Conservation (phyloP, 345 rosid species). For the Mercurialis annua region DNA sequence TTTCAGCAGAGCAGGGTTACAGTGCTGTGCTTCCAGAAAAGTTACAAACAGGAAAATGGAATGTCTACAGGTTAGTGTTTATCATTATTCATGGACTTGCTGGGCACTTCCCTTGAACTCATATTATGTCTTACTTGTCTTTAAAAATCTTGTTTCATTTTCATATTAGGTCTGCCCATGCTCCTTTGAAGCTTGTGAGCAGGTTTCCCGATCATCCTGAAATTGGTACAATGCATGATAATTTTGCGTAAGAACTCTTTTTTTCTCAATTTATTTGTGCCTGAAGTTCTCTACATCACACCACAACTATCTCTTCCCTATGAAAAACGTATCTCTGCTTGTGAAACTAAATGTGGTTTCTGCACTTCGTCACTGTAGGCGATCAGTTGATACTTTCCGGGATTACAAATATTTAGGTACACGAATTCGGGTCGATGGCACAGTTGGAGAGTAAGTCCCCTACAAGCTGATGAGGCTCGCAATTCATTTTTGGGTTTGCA, state of each 20-base stretch:
- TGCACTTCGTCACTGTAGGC: conserved; percentile 42
- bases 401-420: conserved; percentile 90
- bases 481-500: conserved; percentile 7
- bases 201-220: conserved; percentile 85
- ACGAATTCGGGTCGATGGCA: conserved; percentile 79
- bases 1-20: conserved; percentile 65
- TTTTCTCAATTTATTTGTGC: conserved; percentile 11
- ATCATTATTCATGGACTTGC: not conserved
- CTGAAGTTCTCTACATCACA: conserved; percentile 4
- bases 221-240: conserved; percentile 83
- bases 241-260: conserved; percentile 64
- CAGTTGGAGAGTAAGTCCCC: conserved; percentile 87
- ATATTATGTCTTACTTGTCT: conserved; percentile 2
- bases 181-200: conserved; percentile 72
- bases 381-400: conserved; percentile 59
- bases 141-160: not conserved
- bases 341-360: conserved; percentile 16
- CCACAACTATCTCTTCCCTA: not conserved
- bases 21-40: conserved; percentile 96
- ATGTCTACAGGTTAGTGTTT: conserved; percentile 66
- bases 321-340: not conserved
- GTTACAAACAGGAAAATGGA: conserved; percentile 86
- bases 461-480: conserved; percentile 12
- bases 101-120: not conserved
- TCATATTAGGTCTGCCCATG: conserved; percentile 60